Conservation (phyloP, 2,329 filamentous ascomycete species). For the Seiridium cupressi region DNA sequence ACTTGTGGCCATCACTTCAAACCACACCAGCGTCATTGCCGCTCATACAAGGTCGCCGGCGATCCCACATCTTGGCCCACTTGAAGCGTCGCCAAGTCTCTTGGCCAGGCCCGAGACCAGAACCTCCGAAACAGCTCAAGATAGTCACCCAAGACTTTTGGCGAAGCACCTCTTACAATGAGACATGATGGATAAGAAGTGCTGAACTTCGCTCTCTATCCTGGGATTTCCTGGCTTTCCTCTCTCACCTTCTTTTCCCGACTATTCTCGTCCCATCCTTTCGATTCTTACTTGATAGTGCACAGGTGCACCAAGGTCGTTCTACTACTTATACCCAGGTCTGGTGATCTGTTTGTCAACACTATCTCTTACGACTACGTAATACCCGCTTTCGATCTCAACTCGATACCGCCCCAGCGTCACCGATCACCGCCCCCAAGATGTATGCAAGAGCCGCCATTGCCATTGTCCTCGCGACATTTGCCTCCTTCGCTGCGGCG, state of each 20-base stretch:
- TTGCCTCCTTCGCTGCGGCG: constrained; percentile 26
- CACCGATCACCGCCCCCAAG: neutral
- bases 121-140: constrained; percentile 9
- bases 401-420: neutral
- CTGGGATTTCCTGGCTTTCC: neutral
- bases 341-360: constrained; percentile 15
- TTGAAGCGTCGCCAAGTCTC: constrained; percentile 3
- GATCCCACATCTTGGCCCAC: constrained; percentile 23
- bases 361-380: neutral
- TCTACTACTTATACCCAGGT: constrained; percentile 10
- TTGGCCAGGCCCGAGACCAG: constrained; percentile 8
- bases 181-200: neutral
- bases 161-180: neutral
- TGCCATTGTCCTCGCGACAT: constrained; percentile 24
- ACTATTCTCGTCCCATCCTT: constrained; percentile 12
- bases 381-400: neutral
- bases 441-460: constrained; percentile 23
- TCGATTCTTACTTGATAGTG: constrained; percentile 14
- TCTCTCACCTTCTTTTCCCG: constrained; percentile 10
- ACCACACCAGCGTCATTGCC: neutral
- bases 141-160: constrained; percentile 4
- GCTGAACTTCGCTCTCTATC: neutral
- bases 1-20: neutral
- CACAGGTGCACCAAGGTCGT: constrained; percentile 20
- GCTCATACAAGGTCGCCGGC: constrained; percentile 7